Conservation (phyloP, 768 basidiomycete species). For the Trametes sanguinea region DNA sequence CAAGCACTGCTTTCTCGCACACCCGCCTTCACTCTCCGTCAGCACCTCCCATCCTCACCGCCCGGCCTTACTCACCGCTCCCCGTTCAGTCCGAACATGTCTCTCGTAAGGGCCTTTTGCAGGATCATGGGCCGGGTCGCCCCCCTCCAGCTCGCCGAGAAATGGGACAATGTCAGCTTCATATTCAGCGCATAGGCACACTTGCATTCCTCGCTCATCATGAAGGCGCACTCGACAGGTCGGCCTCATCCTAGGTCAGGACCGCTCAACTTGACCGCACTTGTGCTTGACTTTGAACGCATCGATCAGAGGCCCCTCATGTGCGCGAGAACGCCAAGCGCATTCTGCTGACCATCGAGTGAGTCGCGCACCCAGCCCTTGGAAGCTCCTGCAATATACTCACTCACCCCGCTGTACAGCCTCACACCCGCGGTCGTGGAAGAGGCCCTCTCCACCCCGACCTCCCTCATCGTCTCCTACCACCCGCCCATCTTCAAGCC, state of each 20-base stretch:
- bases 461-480: slow-evolving; percentile 76
- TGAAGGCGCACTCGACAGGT: slow-evolving; percentile 24
- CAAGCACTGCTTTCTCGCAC: background rate
- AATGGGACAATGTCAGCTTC: slow-evolving; percentile 89
- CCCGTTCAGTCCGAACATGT: slow-evolving; percentile 18
- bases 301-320: slow-evolving; percentile 37
- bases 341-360: slow-evolving; percentile 49
- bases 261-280: too few species aligned
- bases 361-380: slow-evolving; percentile 9
- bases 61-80: background rate
- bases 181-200: background rate
- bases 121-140: slow-evolving; percentile 83
- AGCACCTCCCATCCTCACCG: background rate
- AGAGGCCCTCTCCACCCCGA: slow-evolving; percentile 63
- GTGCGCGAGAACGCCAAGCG: slow-evolving; percentile 33
- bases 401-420: slow-evolving; percentile 39
- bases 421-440: slow-evolving; percentile 69
- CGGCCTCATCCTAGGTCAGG: slow-evolving; percentile 35
- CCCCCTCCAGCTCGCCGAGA: slow-evolving; percentile 81
- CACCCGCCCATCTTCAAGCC: slow-evolving; percentile 85
- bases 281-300: background rate
- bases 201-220: slow-evolving; percentile 7
- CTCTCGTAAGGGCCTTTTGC: slow-evolving; percentile 53
- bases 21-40: background rate
- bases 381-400: background rate